These are phyloP conservation scores for Calycina herbarum DNA, from an alignment of 2,329 filamentous ascomycete genomes.

Conservation along the genomic window DNA sequence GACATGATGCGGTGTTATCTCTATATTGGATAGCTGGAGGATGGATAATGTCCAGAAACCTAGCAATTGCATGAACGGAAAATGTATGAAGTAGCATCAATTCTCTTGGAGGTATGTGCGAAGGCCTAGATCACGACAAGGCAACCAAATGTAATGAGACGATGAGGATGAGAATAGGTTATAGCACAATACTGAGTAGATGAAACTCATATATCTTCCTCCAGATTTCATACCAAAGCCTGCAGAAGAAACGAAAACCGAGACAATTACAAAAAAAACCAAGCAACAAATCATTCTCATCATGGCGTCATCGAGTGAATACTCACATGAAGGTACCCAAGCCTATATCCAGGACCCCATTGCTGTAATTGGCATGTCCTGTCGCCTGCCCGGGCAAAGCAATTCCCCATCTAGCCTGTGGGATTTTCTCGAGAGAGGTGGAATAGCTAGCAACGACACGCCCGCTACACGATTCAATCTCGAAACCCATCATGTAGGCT, in stretches of 20 bases:
- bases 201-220: background rate
- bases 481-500: slow-evolving; percentile 65
- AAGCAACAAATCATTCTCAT: slow-evolving; percentile 8
- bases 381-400: slow-evolving; percentile 41
- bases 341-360: slow-evolving; percentile 16
- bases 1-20: no score
- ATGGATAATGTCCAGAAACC: no score
- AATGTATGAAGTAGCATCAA: no score
- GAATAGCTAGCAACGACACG: slow-evolving; percentile 63
- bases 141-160: no score
- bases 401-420: slow-evolving; percentile 38
- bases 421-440: slow-evolving; percentile 59
- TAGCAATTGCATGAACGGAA: no score
- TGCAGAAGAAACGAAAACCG: background rate
- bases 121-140: no score
- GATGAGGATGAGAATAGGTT: no score
- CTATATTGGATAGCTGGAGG: no score
- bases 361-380: slow-evolving; percentile 42
- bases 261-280: background rate
- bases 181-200: no score
- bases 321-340: slow-evolving; percentile 8
- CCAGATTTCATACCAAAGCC: background rate
- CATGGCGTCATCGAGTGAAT: background rate
- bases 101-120: no score
- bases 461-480: slow-evolving; percentile 70